Percentiles rank a stretch among this genome's conserved stretches.
Conservation (phyloP, 2,329 filamentous ascomycete genomes). For the Akanthomyces uredinophilus region DNA sequence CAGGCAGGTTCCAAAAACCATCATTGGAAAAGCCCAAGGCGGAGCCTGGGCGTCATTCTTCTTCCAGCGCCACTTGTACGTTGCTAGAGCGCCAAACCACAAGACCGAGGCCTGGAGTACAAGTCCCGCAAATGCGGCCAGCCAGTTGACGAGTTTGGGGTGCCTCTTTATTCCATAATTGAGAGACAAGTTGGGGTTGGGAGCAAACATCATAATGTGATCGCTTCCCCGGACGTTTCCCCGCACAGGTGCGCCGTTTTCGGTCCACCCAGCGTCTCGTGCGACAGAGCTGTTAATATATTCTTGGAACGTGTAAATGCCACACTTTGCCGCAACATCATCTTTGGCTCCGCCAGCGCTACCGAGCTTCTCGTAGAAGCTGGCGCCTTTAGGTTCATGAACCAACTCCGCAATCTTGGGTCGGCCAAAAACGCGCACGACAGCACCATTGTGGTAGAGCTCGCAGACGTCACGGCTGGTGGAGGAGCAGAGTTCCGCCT, state of each 20-base stretch:
- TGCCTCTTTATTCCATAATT: not conserved
- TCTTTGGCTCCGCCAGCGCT: no score
- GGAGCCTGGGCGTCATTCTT: not conserved
- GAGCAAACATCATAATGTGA: not conserved
- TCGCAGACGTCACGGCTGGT: conserved; percentile 36
- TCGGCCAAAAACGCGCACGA: conserved; percentile 29
- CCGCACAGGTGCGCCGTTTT: not conserved
- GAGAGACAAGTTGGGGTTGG: not conserved
- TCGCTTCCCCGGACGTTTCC: no score
- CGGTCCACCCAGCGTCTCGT: not conserved
- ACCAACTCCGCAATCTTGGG: conserved; percentile 30
- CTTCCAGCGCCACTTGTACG: not conserved
- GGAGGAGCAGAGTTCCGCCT: conserved; percentile 37
- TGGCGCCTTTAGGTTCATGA: not conserved
- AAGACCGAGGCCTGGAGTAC: not conserved
- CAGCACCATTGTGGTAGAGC: conserved; percentile 29
- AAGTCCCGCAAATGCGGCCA: not conserved
- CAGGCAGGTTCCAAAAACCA: not conserved
- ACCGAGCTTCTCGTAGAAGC: not conserved
- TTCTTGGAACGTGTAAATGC: not conserved
- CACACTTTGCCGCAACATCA: not conserved
- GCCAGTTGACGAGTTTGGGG: not conserved
- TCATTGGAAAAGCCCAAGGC: not conserved
- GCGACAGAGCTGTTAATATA: not conserved
- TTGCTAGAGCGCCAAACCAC: not conserved